Evolutionary conservation across 2,329 filamentous ascomycete species (phyloP).

Genomic region (Lasiodiplodia theobromae): DNA sequence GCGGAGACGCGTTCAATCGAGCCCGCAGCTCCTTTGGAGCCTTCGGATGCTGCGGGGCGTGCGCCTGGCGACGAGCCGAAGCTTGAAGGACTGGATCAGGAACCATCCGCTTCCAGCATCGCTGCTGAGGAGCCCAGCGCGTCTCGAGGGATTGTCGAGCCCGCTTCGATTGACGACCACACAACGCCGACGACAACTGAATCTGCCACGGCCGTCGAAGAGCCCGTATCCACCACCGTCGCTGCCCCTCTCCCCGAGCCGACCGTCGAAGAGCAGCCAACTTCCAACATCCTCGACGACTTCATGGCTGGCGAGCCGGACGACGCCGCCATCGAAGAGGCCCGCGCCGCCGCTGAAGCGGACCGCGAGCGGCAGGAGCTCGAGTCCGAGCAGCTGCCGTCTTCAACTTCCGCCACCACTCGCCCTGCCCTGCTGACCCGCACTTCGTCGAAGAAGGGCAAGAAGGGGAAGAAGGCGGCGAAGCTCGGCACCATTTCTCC

Average conservation of each 20-base stretch:
- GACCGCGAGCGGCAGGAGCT: neutral
- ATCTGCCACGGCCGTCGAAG: neutral
- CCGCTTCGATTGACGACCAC: neutral
- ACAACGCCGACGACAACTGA: neutral
- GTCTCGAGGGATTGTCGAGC: neutral
- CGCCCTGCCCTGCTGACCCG: slow-evolving; percentile 29
- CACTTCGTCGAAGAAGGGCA: slow-evolving; percentile 32
- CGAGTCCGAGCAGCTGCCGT: slow-evolving; percentile 20
- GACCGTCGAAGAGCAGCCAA: neutral
- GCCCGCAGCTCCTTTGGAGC: too few relatives aligned
- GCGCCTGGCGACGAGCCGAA: too few relatives aligned
- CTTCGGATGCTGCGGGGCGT: too few relatives aligned
- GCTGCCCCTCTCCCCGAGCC: neutral
- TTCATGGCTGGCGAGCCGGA: slow-evolving; percentile 39
- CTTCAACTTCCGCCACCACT: slow-evolving; percentile 25
- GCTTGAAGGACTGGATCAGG: too few relatives aligned
- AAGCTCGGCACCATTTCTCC: slow-evolving; percentile 39
- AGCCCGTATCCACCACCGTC: neutral
- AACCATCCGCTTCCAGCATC: neutral
- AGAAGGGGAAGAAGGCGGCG: slow-evolving; percentile 41
- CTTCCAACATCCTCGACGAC: slow-evolving; percentile 33
- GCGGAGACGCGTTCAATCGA: neutral
- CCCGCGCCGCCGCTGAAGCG: slow-evolving; percentile 33
- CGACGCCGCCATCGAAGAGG: slow-evolving; percentile 33
- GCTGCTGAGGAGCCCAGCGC: neutral